Evolutionary conservation across 768 basidiomycete genomes (phyloP).

Genomic region (Agaricus subrufescens): DNA sequence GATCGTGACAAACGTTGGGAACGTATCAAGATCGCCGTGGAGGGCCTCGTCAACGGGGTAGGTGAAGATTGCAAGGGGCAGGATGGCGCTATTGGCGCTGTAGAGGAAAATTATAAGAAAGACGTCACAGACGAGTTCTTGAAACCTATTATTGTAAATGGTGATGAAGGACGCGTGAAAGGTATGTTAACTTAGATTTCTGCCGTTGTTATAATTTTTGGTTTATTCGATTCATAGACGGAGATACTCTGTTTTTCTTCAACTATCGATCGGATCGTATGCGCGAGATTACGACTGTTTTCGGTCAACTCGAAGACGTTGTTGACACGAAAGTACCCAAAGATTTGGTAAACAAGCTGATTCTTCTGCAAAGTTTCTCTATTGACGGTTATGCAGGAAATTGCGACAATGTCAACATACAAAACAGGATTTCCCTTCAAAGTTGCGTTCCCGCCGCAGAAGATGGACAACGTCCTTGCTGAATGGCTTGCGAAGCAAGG

Average conservation of each 20-base stretch:
- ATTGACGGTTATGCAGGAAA: constrained; percentile 54
- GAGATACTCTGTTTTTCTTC: constrained; percentile 92
- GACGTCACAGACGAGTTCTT: constrained; percentile 94
- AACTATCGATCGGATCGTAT: constrained; percentile 97
- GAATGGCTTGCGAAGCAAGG: constrained; percentile 83
- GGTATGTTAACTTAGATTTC: constrained; percentile 36
- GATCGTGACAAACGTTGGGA: constrained; percentile 98
- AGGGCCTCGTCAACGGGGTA: constrained; percentile 76
- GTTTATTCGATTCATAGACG: constrained; percentile 39
- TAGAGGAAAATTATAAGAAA: constrained; percentile 75
- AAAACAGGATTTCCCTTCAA: constrained; percentile 88
- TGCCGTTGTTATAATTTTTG: background rate
- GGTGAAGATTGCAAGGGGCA: constrained; percentile 44
- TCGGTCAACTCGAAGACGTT: constrained; percentile 80
- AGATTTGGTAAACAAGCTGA: constrained; percentile 49
- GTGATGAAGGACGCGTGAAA: constrained; percentile 74
- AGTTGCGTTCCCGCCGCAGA: constrained; percentile 90
- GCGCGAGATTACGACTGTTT: constrained; percentile 82
- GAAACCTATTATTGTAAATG: constrained; percentile 88
- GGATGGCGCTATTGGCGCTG: constrained; percentile 57
- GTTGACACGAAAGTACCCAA: constrained; percentile 80
- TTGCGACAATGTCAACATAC: constrained; percentile 93
- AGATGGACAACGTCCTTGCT: constrained; percentile 91
- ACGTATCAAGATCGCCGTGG: constrained; percentile 83
- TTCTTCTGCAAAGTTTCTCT: background rate